phyloP scores from a whole-genome alignment of 106 monocot species.

The Acorus calamus region DNA sequence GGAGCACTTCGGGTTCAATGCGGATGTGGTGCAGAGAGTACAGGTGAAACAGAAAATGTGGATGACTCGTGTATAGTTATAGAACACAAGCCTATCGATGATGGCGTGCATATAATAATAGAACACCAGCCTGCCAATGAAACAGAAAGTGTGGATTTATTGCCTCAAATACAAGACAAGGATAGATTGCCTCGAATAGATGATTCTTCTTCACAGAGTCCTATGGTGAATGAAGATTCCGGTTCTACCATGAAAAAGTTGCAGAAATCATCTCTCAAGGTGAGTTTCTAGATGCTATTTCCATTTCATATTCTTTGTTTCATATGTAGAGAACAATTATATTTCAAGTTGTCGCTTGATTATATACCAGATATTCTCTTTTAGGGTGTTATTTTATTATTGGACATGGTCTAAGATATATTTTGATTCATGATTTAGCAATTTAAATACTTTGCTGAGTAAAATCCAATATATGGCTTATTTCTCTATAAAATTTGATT shows the following conservation, averaged over 20 bases:
- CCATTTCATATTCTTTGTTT: background rate
- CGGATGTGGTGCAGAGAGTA: background rate
- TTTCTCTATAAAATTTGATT: background rate
- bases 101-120: background rate
- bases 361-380: no score
- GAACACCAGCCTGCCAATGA: slow-evolving; percentile 3
- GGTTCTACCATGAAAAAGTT: slow-evolving; percentile 18
- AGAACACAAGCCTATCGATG: slow-evolving; percentile 14
- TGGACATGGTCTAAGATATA: background rate
- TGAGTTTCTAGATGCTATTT: slow-evolving; percentile 2
- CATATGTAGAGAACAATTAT: background rate
- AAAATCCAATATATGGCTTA: background rate
- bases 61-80: slow-evolving; percentile 1
- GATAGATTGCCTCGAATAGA: slow-evolving; percentile 6
- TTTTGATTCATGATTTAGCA: background rate
- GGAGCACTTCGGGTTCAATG: slow-evolving; percentile 9
- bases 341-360: no score
- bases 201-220: slow-evolving; percentile 14
- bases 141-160: background rate
- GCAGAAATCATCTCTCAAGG: slow-evolving; percentile 25
- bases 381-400: background rate
- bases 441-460: background rate
- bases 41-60: background rate
- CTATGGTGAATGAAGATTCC: slow-evolving; percentile 12
- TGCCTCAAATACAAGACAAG: slow-evolving; percentile 7